phyloP scores from a whole-genome alignment of 306 rosid genomes.

The Carpinus fangiana region DNA sequence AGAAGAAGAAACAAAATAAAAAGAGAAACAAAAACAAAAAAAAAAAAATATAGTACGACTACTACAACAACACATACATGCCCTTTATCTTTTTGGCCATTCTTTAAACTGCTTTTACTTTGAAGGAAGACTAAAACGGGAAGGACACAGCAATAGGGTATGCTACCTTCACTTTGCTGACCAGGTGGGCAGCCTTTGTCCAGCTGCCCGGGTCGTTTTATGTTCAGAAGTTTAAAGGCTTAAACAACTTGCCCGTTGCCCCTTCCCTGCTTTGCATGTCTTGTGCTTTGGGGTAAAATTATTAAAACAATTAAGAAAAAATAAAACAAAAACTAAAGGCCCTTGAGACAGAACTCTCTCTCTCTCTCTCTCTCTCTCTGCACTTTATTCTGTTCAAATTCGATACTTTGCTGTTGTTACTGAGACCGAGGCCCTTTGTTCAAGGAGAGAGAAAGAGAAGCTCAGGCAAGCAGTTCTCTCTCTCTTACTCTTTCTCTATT shows the following conservation, averaged over 20 bases:
- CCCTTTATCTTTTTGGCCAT: conserved; percentile 58
- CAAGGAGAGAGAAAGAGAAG: conserved; percentile 54
- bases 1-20: conserved; percentile 42
- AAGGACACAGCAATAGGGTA: conserved; percentile 28
- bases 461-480: conserved; percentile 24
- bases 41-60: background rate
- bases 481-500: conserved; percentile 20
- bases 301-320: conserved; percentile 10
- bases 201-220: conserved; percentile 56
- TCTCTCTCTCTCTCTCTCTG: conserved; percentile 23
- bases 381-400: conserved; percentile 89
- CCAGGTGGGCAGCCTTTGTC: conserved; percentile 74
- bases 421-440: conserved; percentile 82
- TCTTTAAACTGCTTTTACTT: conserved; percentile 74
- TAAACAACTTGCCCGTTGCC: conserved; percentile 79
- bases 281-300: conserved; percentile 47
- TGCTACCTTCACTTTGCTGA: conserved; percentile 75
- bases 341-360: conserved; percentile 23
- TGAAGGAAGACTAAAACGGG: conserved; percentile 63
- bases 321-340: conserved; percentile 32
- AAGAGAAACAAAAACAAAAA: background rate
- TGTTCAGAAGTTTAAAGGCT: conserved; percentile 48
- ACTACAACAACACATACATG: conserved; percentile 34
- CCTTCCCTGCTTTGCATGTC: conserved; percentile 42
- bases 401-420: conserved; percentile 76